These are phyloP conservation scores for Cercospora sesami DNA, from an alignment of 2,329 filamentous ascomycete species.

Conservation along the genomic window DNA sequence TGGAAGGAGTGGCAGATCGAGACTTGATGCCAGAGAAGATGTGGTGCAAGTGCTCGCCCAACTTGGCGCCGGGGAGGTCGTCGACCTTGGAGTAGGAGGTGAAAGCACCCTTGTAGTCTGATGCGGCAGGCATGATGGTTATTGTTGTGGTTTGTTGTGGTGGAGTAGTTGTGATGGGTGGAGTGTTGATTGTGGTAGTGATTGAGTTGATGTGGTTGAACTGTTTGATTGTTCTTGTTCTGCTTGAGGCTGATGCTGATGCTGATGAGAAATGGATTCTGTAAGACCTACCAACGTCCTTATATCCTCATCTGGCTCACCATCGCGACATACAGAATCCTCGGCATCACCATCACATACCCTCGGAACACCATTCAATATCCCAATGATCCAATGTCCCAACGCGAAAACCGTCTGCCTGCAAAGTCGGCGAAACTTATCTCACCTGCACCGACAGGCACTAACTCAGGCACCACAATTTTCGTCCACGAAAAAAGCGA, in stretches of 20 bases:
- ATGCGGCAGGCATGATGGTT: conserved; percentile 4
- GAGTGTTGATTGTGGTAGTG: background rate
- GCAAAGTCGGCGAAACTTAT: background rate
- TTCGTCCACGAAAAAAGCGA: conserved; percentile 9
- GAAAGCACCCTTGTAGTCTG: conserved; percentile 2
- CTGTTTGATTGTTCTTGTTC: background rate
- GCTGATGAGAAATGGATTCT: background rate
- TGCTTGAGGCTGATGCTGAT: conserved; percentile 6
- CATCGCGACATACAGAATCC: background rate
- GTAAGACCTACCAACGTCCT: background rate
- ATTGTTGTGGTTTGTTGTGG: background rate
- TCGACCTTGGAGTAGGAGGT: conserved; percentile 9
- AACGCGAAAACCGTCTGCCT: conserved; percentile 14
- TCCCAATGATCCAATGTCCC: conserved; percentile 4
- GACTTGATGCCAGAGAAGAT: conserved; percentile 14
- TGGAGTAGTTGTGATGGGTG: background rate
- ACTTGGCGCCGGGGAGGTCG: conserved; percentile 7
- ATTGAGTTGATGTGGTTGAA: background rate
- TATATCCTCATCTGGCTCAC: background rate
- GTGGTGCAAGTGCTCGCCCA: conserved; percentile 12
- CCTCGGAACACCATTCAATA: conserved; percentile 1
- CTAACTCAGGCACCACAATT: conserved; percentile 12
- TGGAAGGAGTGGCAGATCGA: background rate
- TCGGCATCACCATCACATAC: conserved; percentile 6
- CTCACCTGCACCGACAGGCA: background rate